Evolutionary conservation across 1,284 basidiomycete genomes (phyloP), one percentile per base, ranked within the genome.

Genomic region (Puccinia polysora): DNA sequence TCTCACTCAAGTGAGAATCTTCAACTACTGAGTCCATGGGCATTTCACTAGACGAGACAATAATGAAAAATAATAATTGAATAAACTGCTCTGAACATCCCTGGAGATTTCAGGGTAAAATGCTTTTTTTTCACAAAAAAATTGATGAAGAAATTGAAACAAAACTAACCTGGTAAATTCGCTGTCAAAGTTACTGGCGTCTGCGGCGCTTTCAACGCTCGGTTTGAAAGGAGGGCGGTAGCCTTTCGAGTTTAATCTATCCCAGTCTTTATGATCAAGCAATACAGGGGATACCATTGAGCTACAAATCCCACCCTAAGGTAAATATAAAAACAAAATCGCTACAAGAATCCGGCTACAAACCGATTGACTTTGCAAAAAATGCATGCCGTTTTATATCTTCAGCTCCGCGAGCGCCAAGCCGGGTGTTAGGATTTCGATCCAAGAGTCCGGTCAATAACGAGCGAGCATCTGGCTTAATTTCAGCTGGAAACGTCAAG

Each of bases 301-400:
- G 15, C 23, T 53, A n/a, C 38, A n/a, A 23, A 43, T 25, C 4
- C 4, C 5, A 49, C 7, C 5, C 43, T n/a, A 1, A 34, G 34
- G 12, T 50, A 0, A n/a, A n/a, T 36, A 70, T 14, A 43, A 56
- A 32, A 5, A 20, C 28, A 49, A 56, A 40, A 45, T n/a, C n/a
- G n/a, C n/a, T n/a, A n/a, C n/a, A 8, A 40, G 18, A 45, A 28
- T n/a, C n/a, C n/a, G 28, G 20, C 14, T 18, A 23, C 58, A 6
- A 30, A 62, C 68, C 69, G 45, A 72, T 72, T 7, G 52, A 88
- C 30, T 87, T 90, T 36, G 85, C 82, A 77, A 98, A 91, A 83
- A 92, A 97, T 0, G 91, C 87, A 78, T 99, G 96, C 0, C 82
- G 82, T 81, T 92, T 97, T 79, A 98, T 92, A 81, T 98, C 95